These are phyloP conservation scores for Avena insularis DNA, from an alignment of 176 grass and related monocot species.

Conservation along the genomic window DNA sequence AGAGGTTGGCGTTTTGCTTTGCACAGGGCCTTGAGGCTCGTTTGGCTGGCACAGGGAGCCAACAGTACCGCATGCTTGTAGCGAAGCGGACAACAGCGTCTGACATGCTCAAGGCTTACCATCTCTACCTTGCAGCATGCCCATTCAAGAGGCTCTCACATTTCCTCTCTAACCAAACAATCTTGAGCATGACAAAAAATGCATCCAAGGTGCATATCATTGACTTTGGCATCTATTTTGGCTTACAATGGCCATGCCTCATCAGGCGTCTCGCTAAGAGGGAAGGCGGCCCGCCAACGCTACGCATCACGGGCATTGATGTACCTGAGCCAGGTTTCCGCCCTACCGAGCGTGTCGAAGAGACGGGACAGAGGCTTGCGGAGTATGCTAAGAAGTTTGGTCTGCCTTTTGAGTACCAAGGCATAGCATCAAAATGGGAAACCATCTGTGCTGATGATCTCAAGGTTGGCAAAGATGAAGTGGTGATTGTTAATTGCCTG, in stretches of 20 bases:
- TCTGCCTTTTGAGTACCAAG: conserved; percentile 87
- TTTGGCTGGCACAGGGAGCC: conserved; percentile 91
- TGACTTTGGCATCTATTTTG: conserved; percentile 95
- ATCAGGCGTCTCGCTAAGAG: conserved; percentile 85
- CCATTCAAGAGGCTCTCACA: conserved; percentile 95
- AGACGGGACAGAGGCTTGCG: conserved; percentile 83
- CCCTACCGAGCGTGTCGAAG: conserved; percentile 87
- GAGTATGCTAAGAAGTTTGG: conserved; percentile 79
- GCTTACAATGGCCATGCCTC: conserved; percentile 94
- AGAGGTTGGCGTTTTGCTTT: conserved; percentile 91
- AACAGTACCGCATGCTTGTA: conserved; percentile 79
- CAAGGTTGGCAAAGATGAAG: conserved; percentile 76
- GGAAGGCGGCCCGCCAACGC: conserved; percentile 69
- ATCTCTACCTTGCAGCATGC: conserved; percentile 92
- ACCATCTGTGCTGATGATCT: conserved; percentile 78
- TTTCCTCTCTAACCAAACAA: conserved; percentile 96
- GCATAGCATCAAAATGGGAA: conserved; percentile 95
- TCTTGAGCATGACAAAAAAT: conserved; percentile 79
- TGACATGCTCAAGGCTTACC: conserved; percentile 96
- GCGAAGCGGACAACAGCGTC: conserved; percentile 85
- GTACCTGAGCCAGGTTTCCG: conserved; percentile 94
- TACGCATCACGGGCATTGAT: conserved; percentile 93
- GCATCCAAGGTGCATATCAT: conserved; percentile 90
- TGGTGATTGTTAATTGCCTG: conserved; percentile 91
- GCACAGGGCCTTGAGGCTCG: conserved; percentile 93